Percentiles rank a stretch among this genome's conserved stretches.
Evolutionary conservation across 1,139 yeast species (phyloP).

Genomic region (Hemisphaericaspora subhashii): DNA sequence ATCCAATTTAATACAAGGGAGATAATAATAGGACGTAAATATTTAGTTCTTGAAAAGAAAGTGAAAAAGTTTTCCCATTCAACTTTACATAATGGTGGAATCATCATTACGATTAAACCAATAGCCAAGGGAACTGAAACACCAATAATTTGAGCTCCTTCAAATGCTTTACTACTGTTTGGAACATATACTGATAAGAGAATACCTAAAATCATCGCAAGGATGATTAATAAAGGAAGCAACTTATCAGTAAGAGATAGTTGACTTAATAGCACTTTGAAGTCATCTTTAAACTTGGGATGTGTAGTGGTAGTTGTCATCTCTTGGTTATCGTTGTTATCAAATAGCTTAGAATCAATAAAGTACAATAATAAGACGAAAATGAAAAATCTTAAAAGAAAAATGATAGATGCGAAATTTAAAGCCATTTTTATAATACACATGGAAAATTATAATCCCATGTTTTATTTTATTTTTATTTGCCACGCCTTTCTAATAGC

Average conservation of each 20-base stretch:
- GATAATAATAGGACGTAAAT: slow-evolving; percentile 34
- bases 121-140: slow-evolving; percentile 50
- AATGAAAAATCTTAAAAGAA: too few relatives aligned
- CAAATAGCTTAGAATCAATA: too few relatives aligned
- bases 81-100: slow-evolving; percentile 57
- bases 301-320: background rate
- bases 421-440: too few relatives aligned
- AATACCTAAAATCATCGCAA: slow-evolving; percentile 31
- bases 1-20: slow-evolving; percentile 56
- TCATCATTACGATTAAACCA: slow-evolving; percentile 59
- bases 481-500: too few relatives aligned
- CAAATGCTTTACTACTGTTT: slow-evolving; percentile 27
- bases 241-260: slow-evolving; percentile 25
- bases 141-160: slow-evolving; percentile 25
- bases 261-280: slow-evolving; percentile 7
- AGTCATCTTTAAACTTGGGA: slow-evolving; percentile 8
- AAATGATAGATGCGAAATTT: too few relatives aligned
- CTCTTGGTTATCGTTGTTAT: too few relatives aligned
- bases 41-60: slow-evolving; percentile 19
- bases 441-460: too few relatives aligned
- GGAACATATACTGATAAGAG: slow-evolving; percentile 36
- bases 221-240: slow-evolving; percentile 28
- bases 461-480: too few relatives aligned
- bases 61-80: slow-evolving; percentile 42
- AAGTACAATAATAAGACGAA: too few relatives aligned